These are phyloP conservation scores for Litchi chinensis DNA, from an alignment of 345 rosid species.

Conservation along the genomic window DNA sequence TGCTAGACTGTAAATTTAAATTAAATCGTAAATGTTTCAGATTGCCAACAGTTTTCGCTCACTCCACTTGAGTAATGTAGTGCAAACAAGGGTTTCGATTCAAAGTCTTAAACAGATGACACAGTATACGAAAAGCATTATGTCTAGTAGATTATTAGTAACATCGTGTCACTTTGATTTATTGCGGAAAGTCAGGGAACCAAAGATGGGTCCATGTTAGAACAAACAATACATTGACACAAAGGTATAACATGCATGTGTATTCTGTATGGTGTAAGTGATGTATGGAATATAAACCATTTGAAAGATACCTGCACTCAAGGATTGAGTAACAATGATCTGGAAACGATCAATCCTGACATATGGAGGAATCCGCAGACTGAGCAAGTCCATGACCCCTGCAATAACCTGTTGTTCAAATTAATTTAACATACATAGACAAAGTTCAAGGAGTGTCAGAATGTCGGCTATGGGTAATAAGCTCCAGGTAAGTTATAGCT, in stretches of 20 bases:
- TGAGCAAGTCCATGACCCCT: conserved; percentile 74
- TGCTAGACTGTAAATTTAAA: background rate
- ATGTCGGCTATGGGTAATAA: conserved; percentile 5
- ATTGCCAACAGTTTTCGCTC: no score
- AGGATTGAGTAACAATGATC: conserved; percentile 58
- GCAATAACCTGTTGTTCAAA: conserved; percentile 69
- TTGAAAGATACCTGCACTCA: conserved; percentile 56
- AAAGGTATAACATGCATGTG: background rate
- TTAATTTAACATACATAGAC: conserved; percentile 19
- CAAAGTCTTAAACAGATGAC: background rate
- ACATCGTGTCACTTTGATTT: background rate
- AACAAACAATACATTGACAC: background rate
- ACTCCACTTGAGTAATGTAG: background rate
- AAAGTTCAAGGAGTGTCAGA: background rate
- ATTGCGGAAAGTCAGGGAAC: background rate
- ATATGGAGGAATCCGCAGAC: conserved; percentile 74
- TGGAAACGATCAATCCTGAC: conserved; percentile 79
- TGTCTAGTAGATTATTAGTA: conserved; percentile 8
- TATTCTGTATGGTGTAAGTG: background rate
- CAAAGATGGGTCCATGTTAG: background rate
- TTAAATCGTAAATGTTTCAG: background rate
- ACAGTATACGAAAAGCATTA: conserved; percentile 3
- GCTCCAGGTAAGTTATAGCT: background rate
- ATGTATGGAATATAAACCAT: background rate
- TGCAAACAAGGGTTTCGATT: background rate